phyloP scores from a whole-genome alignment of 2,329 filamentous ascomycete genomes.

The Septoria petroselini region DNA sequence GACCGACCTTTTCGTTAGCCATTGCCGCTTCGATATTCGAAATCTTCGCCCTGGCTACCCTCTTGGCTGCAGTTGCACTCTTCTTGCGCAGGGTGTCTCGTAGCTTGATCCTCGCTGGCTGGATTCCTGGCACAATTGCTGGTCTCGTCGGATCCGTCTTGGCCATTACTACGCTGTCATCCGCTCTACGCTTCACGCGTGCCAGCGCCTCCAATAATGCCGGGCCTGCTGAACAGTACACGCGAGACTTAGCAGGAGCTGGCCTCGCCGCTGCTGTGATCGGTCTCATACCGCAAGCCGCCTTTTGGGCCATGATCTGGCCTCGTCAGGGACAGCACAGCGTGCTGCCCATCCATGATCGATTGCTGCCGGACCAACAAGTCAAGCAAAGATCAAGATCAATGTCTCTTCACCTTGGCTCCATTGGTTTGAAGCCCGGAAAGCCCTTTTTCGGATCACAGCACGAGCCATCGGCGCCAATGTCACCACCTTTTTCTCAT shows the following conservation, averaged over 20 bases:
- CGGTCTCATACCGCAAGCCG: slow-evolving; percentile 27
- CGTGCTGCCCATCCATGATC: slow-evolving; percentile 5
- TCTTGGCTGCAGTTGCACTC: slow-evolving; percentile 18
- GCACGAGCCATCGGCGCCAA: slow-evolving; percentile 11
- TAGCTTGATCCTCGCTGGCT: slow-evolving; percentile 15
- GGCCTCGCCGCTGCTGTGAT: slow-evolving; percentile 32
- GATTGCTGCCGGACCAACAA: slow-evolving; percentile 4
- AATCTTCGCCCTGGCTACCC: slow-evolving; percentile 23
- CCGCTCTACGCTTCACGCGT: slow-evolving; percentile 3
- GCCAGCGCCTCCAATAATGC: background rate
- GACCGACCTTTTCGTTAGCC: slow-evolving; percentile 19
- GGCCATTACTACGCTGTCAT: slow-evolving; percentile 17
- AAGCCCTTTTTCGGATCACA: slow-evolving; percentile 19
- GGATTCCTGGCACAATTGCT: slow-evolving; percentile 15
- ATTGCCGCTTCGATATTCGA: slow-evolving; percentile 27
- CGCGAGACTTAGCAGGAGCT: slow-evolving; percentile 23
- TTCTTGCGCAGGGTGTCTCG: slow-evolving; percentile 23
- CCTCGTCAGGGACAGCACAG: slow-evolving; percentile 12
- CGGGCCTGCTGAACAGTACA: background rate
- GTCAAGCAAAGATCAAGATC: slow-evolving; percentile 20
- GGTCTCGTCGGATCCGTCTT: slow-evolving; percentile 21
- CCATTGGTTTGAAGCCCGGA: slow-evolving; percentile 28
- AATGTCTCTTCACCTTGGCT: slow-evolving; percentile 27
- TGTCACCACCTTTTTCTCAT: slow-evolving; percentile 26
- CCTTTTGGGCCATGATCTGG: slow-evolving; percentile 30